A percentile compares a stretch with the other conserved stretches of the same genome.
Evolutionary conservation across 192 early-diverging fungal species (phyloP).

Genomic region (Umbelopsis vinacea): DNA sequence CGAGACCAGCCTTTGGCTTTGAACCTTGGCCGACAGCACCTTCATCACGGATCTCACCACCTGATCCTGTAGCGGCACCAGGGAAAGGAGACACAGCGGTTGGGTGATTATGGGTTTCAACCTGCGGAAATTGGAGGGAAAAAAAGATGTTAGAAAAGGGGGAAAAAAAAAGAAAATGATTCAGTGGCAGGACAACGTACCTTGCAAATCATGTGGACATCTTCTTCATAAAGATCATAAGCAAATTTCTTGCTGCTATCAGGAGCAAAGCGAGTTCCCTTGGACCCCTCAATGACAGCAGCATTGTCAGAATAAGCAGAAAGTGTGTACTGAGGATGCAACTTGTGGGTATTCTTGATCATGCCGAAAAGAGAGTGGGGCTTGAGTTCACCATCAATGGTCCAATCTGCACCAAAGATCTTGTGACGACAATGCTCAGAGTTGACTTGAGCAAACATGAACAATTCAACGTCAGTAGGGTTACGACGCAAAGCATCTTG

Average conservation of each 20-base stretch:
- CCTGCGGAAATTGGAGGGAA: slow-evolving; percentile 41
- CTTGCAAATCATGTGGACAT: slow-evolving; percentile 91
- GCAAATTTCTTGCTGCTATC: slow-evolving; percentile 47
- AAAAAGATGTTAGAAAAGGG: slow-evolving; percentile 4
- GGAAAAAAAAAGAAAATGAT: too few relatives aligned
- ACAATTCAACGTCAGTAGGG: slow-evolving; percentile 98
- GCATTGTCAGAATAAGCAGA: slow-evolving; percentile 99
- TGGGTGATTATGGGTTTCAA: slow-evolving; percentile 99
- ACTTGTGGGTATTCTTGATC: slow-evolving; percentile 94
- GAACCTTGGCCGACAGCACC: slow-evolving; percentile 97
- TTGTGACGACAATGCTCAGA: slow-evolving; percentile 99
- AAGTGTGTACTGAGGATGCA: slow-evolving; percentile 79
- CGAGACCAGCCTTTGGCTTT: slow-evolving; percentile 93
- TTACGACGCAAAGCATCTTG: slow-evolving; percentile 67
- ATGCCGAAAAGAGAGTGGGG: slow-evolving; percentile 90
- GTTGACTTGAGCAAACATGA: slow-evolving; percentile 99
- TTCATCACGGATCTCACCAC: slow-evolving; percentile 99
- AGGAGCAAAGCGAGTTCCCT: slow-evolving; percentile 62
- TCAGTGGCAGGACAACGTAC: slow-evolving; percentile 8
- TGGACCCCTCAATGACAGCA: slow-evolving; percentile 86
- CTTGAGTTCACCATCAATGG: slow-evolving; percentile 85
- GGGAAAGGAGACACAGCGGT: slow-evolving; percentile 98
- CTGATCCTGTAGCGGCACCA: slow-evolving; percentile 97
- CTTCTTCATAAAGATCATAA: slow-evolving; percentile 70
- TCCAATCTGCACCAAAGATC: slow-evolving; percentile 99